A percentile compares a stretch with the other conserved stretches of the same genome.
Evolutionary conservation across 2,329 filamentous ascomycete species (phyloP).

Genomic region (Aspergillus fischeri): DNA sequence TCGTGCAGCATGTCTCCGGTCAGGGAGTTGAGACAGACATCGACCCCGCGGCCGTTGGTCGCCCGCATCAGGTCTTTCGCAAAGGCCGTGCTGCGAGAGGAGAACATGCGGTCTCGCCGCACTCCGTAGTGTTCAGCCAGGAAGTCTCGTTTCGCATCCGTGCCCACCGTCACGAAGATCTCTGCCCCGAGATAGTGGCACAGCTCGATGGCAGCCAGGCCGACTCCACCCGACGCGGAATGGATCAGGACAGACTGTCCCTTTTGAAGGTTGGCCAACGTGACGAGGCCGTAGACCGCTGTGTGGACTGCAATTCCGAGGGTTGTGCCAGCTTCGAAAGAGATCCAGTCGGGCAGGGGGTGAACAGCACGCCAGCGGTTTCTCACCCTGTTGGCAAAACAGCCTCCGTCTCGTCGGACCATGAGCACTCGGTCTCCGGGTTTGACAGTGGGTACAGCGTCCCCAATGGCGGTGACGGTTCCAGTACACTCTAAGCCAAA

Average conservation of each 20-base stretch:
- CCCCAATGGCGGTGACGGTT: constrained; percentile 30
- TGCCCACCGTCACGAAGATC: constrained; percentile 18
- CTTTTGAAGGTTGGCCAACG: constrained; percentile 13
- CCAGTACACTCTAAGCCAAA: constrained; percentile 44
- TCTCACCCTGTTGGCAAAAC: constrained; percentile 8
- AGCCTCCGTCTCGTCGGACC: background rate
- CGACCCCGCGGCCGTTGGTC: constrained; percentile 20
- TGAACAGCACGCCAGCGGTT: constrained; percentile 1
- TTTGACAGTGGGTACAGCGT: constrained; percentile 29
- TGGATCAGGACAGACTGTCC: constrained; percentile 19
- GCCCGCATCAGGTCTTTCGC: constrained; percentile 8
- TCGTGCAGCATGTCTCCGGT: constrained; percentile 5
- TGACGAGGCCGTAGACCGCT: constrained; percentile 19
- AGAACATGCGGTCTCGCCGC: constrained; percentile 19
- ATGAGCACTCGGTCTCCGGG: constrained; percentile 33
- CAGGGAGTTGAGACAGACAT: constrained; percentile 15
- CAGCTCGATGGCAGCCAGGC: constrained; percentile 20
- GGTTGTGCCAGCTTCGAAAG: constrained; percentile 24
- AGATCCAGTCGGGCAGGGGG: constrained; percentile 25
- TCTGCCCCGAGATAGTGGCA: constrained; percentile 4
- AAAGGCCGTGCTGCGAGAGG: constrained; percentile 16
- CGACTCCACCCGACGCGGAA: constrained; percentile 17
- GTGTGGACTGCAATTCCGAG: constrained; percentile 22
- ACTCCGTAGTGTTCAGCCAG: constrained; percentile 12
- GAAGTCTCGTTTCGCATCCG: constrained; percentile 13